These are phyloP conservation scores for Adansonia gregorii DNA, from an alignment of 441 rosid genomes.

Conservation along the genomic window DNA sequence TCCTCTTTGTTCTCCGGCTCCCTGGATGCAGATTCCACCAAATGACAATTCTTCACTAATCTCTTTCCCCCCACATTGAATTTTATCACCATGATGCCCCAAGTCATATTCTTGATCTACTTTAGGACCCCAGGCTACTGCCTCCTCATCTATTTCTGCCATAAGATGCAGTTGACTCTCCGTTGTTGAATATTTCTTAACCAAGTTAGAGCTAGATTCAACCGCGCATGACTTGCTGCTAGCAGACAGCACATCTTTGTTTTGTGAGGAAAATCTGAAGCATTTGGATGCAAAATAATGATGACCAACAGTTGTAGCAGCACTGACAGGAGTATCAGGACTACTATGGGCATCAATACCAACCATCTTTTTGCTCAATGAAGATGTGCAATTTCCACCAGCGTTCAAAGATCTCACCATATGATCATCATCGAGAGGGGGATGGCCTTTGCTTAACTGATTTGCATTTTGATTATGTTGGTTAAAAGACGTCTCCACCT, in stretches of 20 bases:
- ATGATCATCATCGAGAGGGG: slow-evolving; percentile 29
- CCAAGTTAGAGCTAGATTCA: slow-evolving; percentile 37
- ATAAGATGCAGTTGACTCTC: slow-evolving; percentile 40
- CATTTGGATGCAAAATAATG: slow-evolving; percentile 38
- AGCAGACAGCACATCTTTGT: slow-evolving; percentile 42
- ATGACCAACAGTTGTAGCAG: slow-evolving; percentile 32
- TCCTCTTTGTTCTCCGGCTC: slow-evolving; percentile 36
- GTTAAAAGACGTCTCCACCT: slow-evolving; percentile 36
- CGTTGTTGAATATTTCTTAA: slow-evolving; percentile 38
- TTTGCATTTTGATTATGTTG: slow-evolving; percentile 37
- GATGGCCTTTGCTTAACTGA: slow-evolving; percentile 37
- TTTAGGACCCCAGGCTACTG: slow-evolving; percentile 44
- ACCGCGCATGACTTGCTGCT: slow-evolving; percentile 37
- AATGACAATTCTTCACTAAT: slow-evolving; percentile 37
- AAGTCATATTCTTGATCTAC: slow-evolving; percentile 46
- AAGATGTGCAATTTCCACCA: slow-evolving; percentile 35
- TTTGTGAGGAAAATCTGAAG: slow-evolving; percentile 40
- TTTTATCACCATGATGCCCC: slow-evolving; percentile 39
- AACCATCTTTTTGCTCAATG: slow-evolving; percentile 33
- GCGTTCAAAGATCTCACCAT: slow-evolving; percentile 35
- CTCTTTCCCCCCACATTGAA: slow-evolving; percentile 44
- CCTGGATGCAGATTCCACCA: slow-evolving; percentile 30
- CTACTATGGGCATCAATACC: slow-evolving; percentile 31
- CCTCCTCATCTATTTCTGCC: slow-evolving; percentile 45
- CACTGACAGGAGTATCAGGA: slow-evolving; percentile 33